These are phyloP conservation scores for Kwoniella botswanensis DNA, from an alignment of 768 basidiomycete genomes.

Conservation along the genomic window DNA sequence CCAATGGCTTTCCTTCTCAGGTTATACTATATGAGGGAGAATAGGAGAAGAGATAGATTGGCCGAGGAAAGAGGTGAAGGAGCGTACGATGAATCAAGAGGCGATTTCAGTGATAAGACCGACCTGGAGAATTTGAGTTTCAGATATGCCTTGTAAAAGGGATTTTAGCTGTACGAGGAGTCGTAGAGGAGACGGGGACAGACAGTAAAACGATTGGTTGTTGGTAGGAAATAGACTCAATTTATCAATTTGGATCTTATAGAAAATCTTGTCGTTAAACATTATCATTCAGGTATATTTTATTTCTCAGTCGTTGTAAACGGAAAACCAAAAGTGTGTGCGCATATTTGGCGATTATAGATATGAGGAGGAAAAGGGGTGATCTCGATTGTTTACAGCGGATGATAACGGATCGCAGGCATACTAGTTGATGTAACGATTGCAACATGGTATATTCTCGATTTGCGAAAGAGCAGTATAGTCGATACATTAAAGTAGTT, in stretches of 20 bases:
- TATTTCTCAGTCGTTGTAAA: too few relatives aligned
- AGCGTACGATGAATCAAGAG: slow-evolving; percentile 1
- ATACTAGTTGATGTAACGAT: too few relatives aligned
- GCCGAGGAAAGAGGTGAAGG: slow-evolving; percentile 18
- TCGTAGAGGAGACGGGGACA: too few relatives aligned
- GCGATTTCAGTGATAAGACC: slow-evolving; percentile 29
- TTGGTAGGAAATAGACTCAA: neutral
- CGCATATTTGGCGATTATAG: too few relatives aligned
- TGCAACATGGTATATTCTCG: too few relatives aligned
- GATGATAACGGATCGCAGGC: too few relatives aligned
- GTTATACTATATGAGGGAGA: slow-evolving; percentile 32
- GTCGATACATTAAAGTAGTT: neutral
- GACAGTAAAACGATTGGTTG: too few relatives aligned
- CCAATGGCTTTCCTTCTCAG: slow-evolving; percentile 26
- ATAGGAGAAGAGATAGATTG: slow-evolving; percentile 20
- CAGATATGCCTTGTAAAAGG: slow-evolving; percentile 28
- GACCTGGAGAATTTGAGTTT: slow-evolving; percentile 30
- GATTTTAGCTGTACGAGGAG: neutral
- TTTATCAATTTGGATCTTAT: neutral
- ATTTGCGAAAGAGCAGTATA: neutral
- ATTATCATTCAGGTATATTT: too few relatives aligned
- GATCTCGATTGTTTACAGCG: too few relatives aligned
- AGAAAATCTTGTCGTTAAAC: neutral
- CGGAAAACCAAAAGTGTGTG: too few relatives aligned
- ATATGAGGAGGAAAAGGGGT: too few relatives aligned